Percentiles rank a stretch among this genome's conserved stretches.
Evolutionary conservation across 2,329 filamentous ascomycete species (phyloP).

Genomic region (Pestalotiopsis sp.): DNA sequence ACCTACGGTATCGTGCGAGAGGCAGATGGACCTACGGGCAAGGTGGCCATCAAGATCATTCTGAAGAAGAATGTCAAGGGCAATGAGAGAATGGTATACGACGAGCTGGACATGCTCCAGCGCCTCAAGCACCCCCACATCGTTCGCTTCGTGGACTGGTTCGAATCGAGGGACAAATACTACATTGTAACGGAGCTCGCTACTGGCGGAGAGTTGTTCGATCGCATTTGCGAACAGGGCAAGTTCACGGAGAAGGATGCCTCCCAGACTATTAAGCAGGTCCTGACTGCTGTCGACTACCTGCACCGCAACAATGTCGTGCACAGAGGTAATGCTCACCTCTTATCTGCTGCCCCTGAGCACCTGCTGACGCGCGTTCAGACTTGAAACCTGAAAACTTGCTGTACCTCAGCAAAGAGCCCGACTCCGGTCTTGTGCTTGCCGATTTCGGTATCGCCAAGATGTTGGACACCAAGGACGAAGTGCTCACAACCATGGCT

Average conservation of each 20-base stretch:
- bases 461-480: constrained; percentile 88
- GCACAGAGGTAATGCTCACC: constrained; percentile 70
- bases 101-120: constrained; percentile 93
- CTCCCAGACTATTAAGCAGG: constrained; percentile 91
- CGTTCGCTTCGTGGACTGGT: constrained; percentile 97
- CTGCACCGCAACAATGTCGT: constrained; percentile 94
- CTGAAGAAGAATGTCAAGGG: constrained; percentile 99
- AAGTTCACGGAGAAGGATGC: constrained; percentile 99
- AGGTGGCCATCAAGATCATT: constrained; percentile 98
- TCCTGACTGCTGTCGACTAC: constrained; percentile 91
- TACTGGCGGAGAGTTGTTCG: constrained; percentile 94
- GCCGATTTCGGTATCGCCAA: constrained; percentile 99
- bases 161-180: constrained; percentile 99
- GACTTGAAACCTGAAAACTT: constrained; percentile 98
- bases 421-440: constrained; percentile 83
- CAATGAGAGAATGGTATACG: constrained; percentile 98
- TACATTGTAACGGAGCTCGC: constrained; percentile 98
- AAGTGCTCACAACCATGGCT: constrained; percentile 96
- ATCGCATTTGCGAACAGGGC: constrained; percentile 96
- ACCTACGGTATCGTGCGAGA: constrained; percentile 98
- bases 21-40: constrained; percentile 78
- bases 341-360: constrained; percentile 12
- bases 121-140: constrained; percentile 91
- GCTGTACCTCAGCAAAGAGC: constrained; percentile 80
- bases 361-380: constrained; percentile 35